phyloP scores from a whole-genome alignment of 83 land plant species.

The Picea abies region DNA sequence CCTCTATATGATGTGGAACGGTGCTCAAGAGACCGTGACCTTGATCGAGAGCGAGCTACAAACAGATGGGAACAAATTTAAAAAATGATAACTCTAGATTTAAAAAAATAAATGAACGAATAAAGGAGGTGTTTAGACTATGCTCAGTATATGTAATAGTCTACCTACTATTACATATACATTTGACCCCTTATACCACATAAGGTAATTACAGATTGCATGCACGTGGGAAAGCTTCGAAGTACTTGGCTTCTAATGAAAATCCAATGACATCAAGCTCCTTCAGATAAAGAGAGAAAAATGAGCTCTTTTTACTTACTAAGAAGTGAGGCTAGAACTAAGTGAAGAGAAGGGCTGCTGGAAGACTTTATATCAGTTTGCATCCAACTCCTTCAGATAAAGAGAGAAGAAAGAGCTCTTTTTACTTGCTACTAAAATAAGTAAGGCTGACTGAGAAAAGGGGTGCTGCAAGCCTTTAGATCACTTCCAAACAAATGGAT shows the following conservation, averaged over 20 bases:
- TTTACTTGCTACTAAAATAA: background rate
- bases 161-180: too few relatives aligned
- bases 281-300: too few relatives aligned
- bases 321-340: too few relatives aligned
- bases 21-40: slow-evolving; percentile 11
- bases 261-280: too few relatives aligned
- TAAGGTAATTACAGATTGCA: too few relatives aligned
- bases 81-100: background rate
- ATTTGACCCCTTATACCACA: too few relatives aligned
- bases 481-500: background rate
- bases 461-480: background rate
- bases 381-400: background rate
- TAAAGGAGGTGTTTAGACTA: background rate
- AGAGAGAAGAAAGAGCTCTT: background rate
- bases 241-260: too few relatives aligned
- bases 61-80: too few relatives aligned
- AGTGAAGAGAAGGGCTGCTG: too few relatives aligned
- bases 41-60: slow-evolving; percentile 16
- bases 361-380: too few relatives aligned
- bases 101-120: background rate
- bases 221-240: too few relatives aligned
- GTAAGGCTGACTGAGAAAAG: background rate
- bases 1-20: slow-evolving; percentile 9
- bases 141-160: background rate
- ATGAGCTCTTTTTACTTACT: too few relatives aligned